Evolutionary conservation across 2,329 filamentous ascomycete genomes (phyloP), one percentile per base, ranked within the genome.

Genomic region (Microascus cirrosus): DNA sequence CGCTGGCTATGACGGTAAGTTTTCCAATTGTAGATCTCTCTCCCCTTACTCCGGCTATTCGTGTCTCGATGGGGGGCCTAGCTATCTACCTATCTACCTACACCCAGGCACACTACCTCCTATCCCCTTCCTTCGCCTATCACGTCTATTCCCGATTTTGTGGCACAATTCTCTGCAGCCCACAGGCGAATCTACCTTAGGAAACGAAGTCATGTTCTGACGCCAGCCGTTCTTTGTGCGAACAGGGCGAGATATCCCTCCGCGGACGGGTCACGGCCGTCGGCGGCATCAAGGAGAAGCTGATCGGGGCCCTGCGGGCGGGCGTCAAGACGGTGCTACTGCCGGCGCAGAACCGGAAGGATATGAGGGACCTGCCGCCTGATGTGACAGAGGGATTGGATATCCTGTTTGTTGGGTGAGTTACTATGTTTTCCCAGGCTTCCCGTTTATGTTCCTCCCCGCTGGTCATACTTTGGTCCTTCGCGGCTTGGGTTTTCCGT

Each of bases 201-300:
- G n/a, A n/a, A 45, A n/a, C 39, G 15, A 18, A 45, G 36, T 18
- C 13, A 45, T 45, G 39, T 45, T 65, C 62, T 66, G 61, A 65
- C 61, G 11, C 7, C 20, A 6, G 20, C 45, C 4, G 15, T 42
- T n/a, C n/a, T n/a, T 42, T 60, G 32, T 28, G 15, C 24, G 15
- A 18, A 71, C 69, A 83, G 79, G 83, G 83, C 62, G 84, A 86
- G 67, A 84, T 86, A 61, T 90, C 88, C 59, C 82, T 99, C 28
- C 83, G 94, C 50, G 94, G 94, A 24, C 85, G 91, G 62, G 88
- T 99, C 59, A 90, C 94, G 73, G 90, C 93, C 28, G 94, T 99
- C 39, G 94, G 94, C 57, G 94, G 94, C 20, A 97, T 99, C 75
- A 96, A 97, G 74, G 93, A 99, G 82, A 99, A 99, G 73, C 79